Conservation (phyloP, 345 rosid genomes). For the Gossypium stocksii region DNA sequence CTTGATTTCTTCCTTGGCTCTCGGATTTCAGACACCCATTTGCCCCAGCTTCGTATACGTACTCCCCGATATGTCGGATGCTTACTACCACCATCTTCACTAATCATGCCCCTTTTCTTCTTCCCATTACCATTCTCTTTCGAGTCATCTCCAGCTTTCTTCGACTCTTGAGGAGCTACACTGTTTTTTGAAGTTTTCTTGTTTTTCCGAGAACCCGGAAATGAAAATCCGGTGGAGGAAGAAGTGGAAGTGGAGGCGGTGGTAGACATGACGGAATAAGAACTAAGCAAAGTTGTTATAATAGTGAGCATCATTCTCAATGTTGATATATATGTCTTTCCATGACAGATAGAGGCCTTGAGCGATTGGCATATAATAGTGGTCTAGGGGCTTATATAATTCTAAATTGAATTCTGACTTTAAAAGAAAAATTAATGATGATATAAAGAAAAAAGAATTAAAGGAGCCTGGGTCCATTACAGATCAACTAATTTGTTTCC, state of each 20-base stretch:
- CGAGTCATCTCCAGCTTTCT: slow-evolving; percentile 27
- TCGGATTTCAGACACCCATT: slow-evolving; percentile 82
- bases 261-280: slow-evolving; percentile 16
- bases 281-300: slow-evolving; percentile 15
- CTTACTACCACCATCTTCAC: slow-evolving; percentile 17
- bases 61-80: slow-evolving; percentile 66
- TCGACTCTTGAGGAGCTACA: slow-evolving; percentile 25
- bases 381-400: slow-evolving; percentile 23
- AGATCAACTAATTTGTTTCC: slow-evolving; percentile 31
- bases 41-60: slow-evolving; percentile 75
- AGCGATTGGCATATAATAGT: slow-evolving; percentile 25
- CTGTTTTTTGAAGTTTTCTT: slow-evolving; percentile 12
- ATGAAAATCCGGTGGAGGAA: slow-evolving; percentile 25
- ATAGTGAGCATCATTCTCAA: slow-evolving; percentile 36
- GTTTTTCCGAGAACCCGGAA: slow-evolving; percentile 11
- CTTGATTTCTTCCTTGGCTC: slow-evolving; percentile 75
- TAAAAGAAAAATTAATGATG: neutral
- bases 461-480: slow-evolving; percentile 28
- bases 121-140: slow-evolving; percentile 1
- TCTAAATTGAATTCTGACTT: neutral
- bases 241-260: slow-evolving; percentile 23
- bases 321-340: slow-evolving; percentile 37
- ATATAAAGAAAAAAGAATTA: slow-evolving; percentile 10
- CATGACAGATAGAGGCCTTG: slow-evolving; percentile 25
- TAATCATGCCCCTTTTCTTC: slow-evolving; percentile 28